Conservation (phyloP, 768 basidiomycete species). For the Phaeolepiota aurea region DNA sequence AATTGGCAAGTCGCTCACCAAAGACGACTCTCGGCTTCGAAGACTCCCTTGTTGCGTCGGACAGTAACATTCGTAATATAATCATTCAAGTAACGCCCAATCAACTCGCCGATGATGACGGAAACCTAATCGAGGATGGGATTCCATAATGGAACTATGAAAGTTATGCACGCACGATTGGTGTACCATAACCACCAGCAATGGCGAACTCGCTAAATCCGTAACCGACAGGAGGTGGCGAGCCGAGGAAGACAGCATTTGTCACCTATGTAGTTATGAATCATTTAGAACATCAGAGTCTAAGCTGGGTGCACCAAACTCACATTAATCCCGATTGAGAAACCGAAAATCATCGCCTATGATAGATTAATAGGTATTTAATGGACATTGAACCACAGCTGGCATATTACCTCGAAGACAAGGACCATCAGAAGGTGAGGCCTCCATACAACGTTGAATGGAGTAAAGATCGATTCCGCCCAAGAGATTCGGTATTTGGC, state of each 20-base stretch:
- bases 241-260: conserved; percentile 55
- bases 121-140: conserved; percentile 27
- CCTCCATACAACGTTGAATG: conserved; percentile 50
- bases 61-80: conserved; percentile 38
- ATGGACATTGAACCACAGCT: background rate
- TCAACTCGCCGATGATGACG: conserved; percentile 42
- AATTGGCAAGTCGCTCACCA: conserved; percentile 26
- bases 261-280: conserved; percentile 35
- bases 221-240: conserved; percentile 45
- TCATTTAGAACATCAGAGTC: background rate
- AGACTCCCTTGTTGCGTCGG: conserved; percentile 44
- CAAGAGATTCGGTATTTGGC: conserved; percentile 46
- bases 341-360: conserved; percentile 52
- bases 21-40: conserved; percentile 52
- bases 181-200: conserved; percentile 47
- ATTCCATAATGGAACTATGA: background rate
- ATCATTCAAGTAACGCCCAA: conserved; percentile 47
- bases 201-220: conserved; percentile 41
- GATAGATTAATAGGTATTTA: conserved; percentile 1
- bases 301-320: conserved; percentile 3
- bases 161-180: conserved; percentile 30
- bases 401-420: conserved; percentile 36
- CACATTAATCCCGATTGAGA: conserved; percentile 56
- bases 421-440: conserved; percentile 48
- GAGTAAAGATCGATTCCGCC: conserved; percentile 32